A percentile compares a stretch with the other conserved stretches of the same genome.
phyloP scores from a whole-genome alignment of 2,329 filamentous ascomycete genomes.

The Didymella pomorum region DNA sequence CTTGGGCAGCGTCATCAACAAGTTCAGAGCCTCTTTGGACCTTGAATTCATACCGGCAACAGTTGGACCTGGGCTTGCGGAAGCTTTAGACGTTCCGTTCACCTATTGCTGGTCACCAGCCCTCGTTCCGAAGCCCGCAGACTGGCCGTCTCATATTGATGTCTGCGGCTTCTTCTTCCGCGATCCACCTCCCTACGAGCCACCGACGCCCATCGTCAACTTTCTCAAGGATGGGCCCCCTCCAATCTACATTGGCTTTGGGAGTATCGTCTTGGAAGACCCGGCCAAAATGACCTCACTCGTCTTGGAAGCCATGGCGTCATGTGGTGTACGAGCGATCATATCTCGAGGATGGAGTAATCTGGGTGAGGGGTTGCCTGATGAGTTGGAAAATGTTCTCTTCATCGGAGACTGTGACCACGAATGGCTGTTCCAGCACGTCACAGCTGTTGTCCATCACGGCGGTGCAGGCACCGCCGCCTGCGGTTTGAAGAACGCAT shows the following conservation, averaged over 20 bases:
- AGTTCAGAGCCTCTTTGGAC: conserved; percentile 51
- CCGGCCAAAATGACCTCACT: conserved; percentile 54
- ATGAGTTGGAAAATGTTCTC: conserved; percentile 52
- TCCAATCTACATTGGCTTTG: conserved; percentile 66
- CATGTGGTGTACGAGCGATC: conserved; percentile 54
- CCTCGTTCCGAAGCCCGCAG: conserved; percentile 30
- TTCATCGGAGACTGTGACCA: conserved; percentile 76
- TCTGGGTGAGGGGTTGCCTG: conserved; percentile 19
- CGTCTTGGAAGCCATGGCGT: conserved; percentile 57
- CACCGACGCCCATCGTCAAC: conserved; percentile 48
- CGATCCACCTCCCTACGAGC: conserved; percentile 49
- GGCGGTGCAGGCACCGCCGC: conserved; percentile 88
- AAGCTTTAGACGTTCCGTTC: conserved; percentile 51
- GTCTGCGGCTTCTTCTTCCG: conserved; percentile 59
- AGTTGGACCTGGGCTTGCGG: conserved; percentile 49
- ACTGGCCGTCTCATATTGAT: conserved; percentile 31
- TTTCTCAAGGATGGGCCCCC: conserved; percentile 60
- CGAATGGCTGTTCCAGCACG: conserved; percentile 83
- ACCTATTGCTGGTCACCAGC: conserved; percentile 59
- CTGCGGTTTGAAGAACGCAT: conserved; percentile 77
- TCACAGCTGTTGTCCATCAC: conserved; percentile 82
- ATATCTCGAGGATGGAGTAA: conserved; percentile 63
- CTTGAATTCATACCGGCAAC: conserved; percentile 51
- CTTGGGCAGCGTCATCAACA: conserved; percentile 57
- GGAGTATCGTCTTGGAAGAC: conserved; percentile 64